phyloP scores from a whole-genome alignment of 2,329 filamentous ascomycete species.

The Beauveria pseudobassiana region DNA sequence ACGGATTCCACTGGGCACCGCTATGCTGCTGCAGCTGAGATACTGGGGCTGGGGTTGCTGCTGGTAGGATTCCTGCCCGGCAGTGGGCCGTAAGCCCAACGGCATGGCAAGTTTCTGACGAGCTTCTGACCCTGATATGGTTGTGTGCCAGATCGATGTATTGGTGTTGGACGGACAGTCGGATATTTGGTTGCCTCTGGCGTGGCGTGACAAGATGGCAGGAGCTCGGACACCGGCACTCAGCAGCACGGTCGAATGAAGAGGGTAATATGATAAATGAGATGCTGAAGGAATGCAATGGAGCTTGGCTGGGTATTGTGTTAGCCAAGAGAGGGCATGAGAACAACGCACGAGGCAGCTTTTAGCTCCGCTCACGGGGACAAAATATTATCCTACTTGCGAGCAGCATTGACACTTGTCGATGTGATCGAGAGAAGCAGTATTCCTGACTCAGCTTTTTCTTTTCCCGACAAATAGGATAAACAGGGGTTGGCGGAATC shows the following conservation, averaged over 20 bases:
- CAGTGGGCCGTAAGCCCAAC: not conserved
- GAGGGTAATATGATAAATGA: too few relatives aligned
- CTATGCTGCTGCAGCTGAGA: not conserved
- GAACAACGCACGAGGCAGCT: not conserved
- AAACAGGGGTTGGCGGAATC: not conserved
- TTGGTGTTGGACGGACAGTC: not conserved
- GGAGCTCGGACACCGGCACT: not conserved
- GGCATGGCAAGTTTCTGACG: not conserved
- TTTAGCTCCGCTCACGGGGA: not conserved
- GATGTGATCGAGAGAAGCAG: not conserved
- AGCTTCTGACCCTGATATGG: not conserved
- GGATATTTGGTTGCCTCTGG: not conserved
- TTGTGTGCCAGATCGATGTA: not conserved
- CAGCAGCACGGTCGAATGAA: not conserved
- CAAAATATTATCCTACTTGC: not conserved
- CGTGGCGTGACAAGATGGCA: not conserved
- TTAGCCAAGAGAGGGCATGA: not conserved
- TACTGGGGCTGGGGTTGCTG: not conserved
- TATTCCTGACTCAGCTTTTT: not conserved
- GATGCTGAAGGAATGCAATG: not conserved
- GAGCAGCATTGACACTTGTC: slow-evolving; percentile 1
- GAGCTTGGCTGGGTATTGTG: not conserved
- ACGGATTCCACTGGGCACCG: slow-evolving; percentile 1
- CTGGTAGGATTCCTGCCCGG: not conserved
- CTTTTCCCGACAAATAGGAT: not conserved